Evolutionary conservation across 306 rosid genomes (phyloP).

Genomic region (Calophaca sinica): DNA sequence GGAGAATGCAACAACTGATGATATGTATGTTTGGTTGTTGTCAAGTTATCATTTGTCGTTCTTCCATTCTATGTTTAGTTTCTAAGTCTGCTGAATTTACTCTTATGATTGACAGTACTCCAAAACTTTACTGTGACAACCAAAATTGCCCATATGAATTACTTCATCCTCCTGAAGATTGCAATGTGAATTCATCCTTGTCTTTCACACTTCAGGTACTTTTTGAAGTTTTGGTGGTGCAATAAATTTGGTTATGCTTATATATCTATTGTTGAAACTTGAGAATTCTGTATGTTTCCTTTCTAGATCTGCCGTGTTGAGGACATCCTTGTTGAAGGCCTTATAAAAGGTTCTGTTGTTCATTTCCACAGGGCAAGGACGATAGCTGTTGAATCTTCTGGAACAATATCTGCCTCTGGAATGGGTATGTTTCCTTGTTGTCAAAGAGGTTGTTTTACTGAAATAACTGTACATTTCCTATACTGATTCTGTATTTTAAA

Average conservation of each 20-base stretch:
- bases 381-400: conserved; percentile 74
- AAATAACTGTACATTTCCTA: conserved; percentile 24
- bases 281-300: conserved; percentile 39
- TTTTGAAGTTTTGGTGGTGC: conserved; percentile 32
- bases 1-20: conserved; percentile 81
- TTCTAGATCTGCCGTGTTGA: conserved; percentile 94
- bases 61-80: conserved; percentile 26
- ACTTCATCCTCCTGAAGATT: conserved; percentile 95
- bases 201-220: conserved; percentile 95
- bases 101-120: conserved; percentile 67
- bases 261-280: conserved; percentile 47
- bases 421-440: conserved; percentile 70
- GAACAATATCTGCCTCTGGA: conserved; percentile 85
- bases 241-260: conserved; percentile 35
- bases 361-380: conserved; percentile 98
- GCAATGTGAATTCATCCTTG: conserved; percentile 94
- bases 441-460: conserved; percentile 9
- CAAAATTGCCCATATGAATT: conserved; percentile 81
- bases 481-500: conserved; percentile 24
- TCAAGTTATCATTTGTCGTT: conserved; percentile 41
- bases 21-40: conserved; percentile 68
- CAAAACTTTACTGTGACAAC: conserved; percentile 79
- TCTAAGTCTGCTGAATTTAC: conserved; percentile 37
- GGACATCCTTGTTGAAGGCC: conserved; percentile 88
- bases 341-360: conserved; percentile 92